These are phyloP conservation scores for Diaporthe batatas DNA, from an alignment of 2,329 filamentous ascomycete species.

Conservation along the genomic window DNA sequence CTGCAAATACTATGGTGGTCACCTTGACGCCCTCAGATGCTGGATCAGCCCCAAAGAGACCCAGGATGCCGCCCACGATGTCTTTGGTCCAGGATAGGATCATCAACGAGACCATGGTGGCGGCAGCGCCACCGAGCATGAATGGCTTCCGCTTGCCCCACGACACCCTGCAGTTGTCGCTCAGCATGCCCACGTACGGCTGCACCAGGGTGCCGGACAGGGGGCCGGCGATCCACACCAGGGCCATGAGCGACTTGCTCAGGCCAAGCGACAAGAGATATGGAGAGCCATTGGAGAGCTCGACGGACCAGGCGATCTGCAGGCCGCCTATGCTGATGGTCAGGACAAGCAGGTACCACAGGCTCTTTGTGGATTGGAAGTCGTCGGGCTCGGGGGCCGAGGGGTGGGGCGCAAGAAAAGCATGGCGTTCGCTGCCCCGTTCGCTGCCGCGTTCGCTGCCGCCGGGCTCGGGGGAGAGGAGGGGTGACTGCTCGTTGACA, in stretches of 20 bases:
- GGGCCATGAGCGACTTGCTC: constrained; percentile 84
- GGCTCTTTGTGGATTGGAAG: constrained; percentile 79
- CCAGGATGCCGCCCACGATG: constrained; percentile 75
- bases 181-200: constrained; percentile 85
- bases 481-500: constrained; percentile 62
- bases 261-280: constrained; percentile 84
- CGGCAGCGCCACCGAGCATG: constrained; percentile 77
- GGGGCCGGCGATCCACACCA: constrained; percentile 88
- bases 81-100: constrained; percentile 81
- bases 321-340: constrained; percentile 89
- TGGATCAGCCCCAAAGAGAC: constrained; percentile 78
- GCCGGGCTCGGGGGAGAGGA: constrained; percentile 57
- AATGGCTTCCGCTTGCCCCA: constrained; percentile 88
- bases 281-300: constrained; percentile 92
- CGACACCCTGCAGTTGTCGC: constrained; percentile 79
- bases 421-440: constrained; percentile 48
- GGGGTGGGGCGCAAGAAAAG: constrained; percentile 48
- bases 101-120: constrained; percentile 77
- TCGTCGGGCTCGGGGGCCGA: constrained; percentile 56
- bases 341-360: constrained; percentile 87
- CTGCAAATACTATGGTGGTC: constrained; percentile 81
- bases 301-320: constrained; percentile 96
- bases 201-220: constrained; percentile 84
- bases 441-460: constrained; percentile 51
- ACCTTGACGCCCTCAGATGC: constrained; percentile 74